Conservation (phyloP, 208 protist species). For the Acanthamoeba sp. region DNA sequence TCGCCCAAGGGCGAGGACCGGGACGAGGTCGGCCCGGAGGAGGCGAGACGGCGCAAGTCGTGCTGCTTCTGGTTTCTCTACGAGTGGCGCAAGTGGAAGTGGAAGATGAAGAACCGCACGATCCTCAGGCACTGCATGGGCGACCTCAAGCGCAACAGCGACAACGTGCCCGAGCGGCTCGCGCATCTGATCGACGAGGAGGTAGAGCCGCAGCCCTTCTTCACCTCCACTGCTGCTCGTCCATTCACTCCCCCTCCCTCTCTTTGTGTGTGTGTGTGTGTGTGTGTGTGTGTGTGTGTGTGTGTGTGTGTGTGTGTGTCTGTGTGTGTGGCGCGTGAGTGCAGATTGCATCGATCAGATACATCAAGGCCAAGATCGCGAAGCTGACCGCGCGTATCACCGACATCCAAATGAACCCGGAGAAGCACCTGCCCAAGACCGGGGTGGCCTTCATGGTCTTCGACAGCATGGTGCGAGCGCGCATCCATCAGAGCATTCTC, state of each 20-base stretch:
- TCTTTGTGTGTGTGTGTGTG: too few species aligned
- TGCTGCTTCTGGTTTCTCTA: conserved; percentile 48
- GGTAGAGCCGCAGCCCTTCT: too few species aligned
- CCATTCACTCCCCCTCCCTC: background rate
- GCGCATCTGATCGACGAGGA: conserved; percentile 43
- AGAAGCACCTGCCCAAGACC: conserved; percentile 35
- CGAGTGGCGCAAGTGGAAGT: conserved; percentile 67
- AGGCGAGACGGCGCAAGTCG: background rate
- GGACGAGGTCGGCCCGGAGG: background rate
- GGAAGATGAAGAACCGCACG: conserved; percentile 66
- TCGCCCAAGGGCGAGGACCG: background rate
- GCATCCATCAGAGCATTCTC: too few species aligned
- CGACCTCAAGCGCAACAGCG: conserved; percentile 26
- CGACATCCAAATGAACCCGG: background rate
- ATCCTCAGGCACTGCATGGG: background rate
- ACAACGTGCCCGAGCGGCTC: conserved; percentile 18
- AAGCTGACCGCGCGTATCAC: background rate
- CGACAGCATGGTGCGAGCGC: conserved; percentile 59
- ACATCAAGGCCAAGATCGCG: background rate
- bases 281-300: too few species aligned
- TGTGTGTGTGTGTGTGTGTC: background rate
- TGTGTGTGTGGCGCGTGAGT: background rate
- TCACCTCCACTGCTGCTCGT: background rate
- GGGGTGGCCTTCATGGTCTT: conserved; percentile 36
- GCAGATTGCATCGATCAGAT: background rate